Evolutionary conservation across 1,284 basidiomycete species (phyloP), one percentile per base, ranked within the genome.

Genomic region (Leucoagaricus sp.): DNA sequence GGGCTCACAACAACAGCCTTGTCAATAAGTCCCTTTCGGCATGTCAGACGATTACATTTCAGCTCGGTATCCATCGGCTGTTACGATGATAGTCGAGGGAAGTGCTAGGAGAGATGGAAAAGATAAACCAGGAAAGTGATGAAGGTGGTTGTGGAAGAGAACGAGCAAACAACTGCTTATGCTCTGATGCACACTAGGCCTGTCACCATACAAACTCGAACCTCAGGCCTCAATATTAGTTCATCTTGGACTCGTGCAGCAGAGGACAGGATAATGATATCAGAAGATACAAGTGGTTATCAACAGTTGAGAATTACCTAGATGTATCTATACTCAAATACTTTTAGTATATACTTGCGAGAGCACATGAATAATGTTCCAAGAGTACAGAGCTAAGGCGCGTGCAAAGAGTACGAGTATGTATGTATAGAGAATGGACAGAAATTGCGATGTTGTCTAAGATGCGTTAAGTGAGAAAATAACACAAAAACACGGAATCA

Each of bases 41-140:
- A 91, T 26, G 82, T 86, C 55, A 91, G 75, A 34, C 84, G 78
- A 68, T 93, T 93, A 68, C 90, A 93, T 64, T 84, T 89, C 47
- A 93, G 72, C 51, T 81, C 79, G n/a, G 73, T 74, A 61, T 81
- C 79, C 79, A 81, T 81, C 29, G 26, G 34, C 26, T 21, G 44
- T 19, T n/a, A 21, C 4, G 12, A 7, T 15, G 15, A n/a, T 12
- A 21, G n/a, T 29, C 8, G 7, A 25, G 12, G 17, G 21, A 13
- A n/a, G 2, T 19, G 9, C 13, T 19, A 34, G 2, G 12, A 19
- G 33, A 17, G 12, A 31, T 12, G 15, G 12, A 8, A 3, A 38
- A 23, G 15, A 38, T 13, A 28, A 26, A 52, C 10, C 26, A 31
- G n/a, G 19, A 42, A 31, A 13, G 25, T 47, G n/a, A 21, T 26